Evolutionary conservation across 805 yeast species (phyloP).

Genomic region (Lipomyces yamanashiensis): DNA sequence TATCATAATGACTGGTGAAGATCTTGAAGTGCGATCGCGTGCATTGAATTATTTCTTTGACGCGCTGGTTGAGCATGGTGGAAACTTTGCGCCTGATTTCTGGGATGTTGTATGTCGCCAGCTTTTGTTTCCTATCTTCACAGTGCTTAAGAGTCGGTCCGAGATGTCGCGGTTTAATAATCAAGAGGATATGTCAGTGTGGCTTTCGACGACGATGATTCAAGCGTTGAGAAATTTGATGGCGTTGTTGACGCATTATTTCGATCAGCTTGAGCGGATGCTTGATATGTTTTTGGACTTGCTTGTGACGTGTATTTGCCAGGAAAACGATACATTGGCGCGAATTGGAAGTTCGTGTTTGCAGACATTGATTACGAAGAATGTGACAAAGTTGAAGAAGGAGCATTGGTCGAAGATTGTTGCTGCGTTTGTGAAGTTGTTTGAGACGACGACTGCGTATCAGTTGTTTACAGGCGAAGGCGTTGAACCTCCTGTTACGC

Average conservation of each 20-base stretch:
- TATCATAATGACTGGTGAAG: slow-evolving; percentile 90
- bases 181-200: slow-evolving; percentile 87
- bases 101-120: slow-evolving; percentile 84
- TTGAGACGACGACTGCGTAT: slow-evolving; percentile 80
- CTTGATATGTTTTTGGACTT: slow-evolving; percentile 78
- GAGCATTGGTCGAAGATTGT: slow-evolving; percentile 78
- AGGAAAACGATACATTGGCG: slow-evolving; percentile 95
- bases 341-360: slow-evolving; percentile 91
- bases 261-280: slow-evolving; percentile 72
- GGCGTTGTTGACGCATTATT: slow-evolving; percentile 79
- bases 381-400: slow-evolving; percentile 63
- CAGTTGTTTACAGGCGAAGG: slow-evolving; percentile 62
- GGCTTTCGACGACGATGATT: slow-evolving; percentile 95
- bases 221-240: slow-evolving; percentile 92
- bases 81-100: slow-evolving; percentile 68
- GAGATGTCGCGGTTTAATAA: slow-evolving; percentile 66
- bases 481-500: slow-evolving; percentile 52
- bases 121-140: slow-evolving; percentile 87
- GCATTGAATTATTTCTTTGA: slow-evolving; percentile 86
- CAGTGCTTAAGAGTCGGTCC: slow-evolving; percentile 76
- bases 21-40: slow-evolving; percentile 88
- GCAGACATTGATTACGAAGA: slow-evolving; percentile 76
- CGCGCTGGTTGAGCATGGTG: slow-evolving; percentile 77
- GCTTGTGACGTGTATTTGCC: slow-evolving; percentile 86
- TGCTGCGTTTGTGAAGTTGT: slow-evolving; percentile 66